phyloP scores from a whole-genome alignment of 257 asterid genomes.

The Fraxinus anomala region DNA sequence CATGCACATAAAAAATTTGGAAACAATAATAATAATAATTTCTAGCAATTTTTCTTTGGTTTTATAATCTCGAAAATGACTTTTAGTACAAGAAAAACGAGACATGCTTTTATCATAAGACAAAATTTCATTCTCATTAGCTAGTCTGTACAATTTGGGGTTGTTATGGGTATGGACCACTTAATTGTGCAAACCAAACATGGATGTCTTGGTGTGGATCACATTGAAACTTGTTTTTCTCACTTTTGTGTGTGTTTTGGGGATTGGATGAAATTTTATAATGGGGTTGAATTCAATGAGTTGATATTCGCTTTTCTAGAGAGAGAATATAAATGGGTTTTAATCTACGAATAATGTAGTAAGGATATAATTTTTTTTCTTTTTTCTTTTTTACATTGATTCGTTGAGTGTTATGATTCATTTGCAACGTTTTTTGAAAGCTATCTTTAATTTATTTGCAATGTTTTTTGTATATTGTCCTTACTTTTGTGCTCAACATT shows the following conservation, averaged over 20 bases:
- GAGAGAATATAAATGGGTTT: too few species aligned
- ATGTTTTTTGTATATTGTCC: too few species aligned
- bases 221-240: not conserved
- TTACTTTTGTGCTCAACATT: too few species aligned
- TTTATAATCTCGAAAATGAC: not conserved
- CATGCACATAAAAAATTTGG: not conserved
- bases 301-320: too few species aligned
- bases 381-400: too few species aligned
- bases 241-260: not conserved
- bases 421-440: too few species aligned
- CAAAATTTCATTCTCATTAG: not conserved
- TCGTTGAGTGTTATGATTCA: too few species aligned
- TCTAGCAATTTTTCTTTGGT: not conserved
- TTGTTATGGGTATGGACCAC: not conserved
- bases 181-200: not conserved
- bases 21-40: not conserved
- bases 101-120: not conserved
- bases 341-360: too few species aligned
- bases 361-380: too few species aligned
- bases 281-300: not conserved
- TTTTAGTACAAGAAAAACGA: not conserved
- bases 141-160: not conserved
- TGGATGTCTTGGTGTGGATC: not conserved
- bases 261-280: not conserved
- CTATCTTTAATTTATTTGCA: too few species aligned